These are phyloP conservation scores for Chrysophaeum taylorii DNA, from an alignment of 352 stramenopile genomes.

Conservation along the genomic window DNA sequence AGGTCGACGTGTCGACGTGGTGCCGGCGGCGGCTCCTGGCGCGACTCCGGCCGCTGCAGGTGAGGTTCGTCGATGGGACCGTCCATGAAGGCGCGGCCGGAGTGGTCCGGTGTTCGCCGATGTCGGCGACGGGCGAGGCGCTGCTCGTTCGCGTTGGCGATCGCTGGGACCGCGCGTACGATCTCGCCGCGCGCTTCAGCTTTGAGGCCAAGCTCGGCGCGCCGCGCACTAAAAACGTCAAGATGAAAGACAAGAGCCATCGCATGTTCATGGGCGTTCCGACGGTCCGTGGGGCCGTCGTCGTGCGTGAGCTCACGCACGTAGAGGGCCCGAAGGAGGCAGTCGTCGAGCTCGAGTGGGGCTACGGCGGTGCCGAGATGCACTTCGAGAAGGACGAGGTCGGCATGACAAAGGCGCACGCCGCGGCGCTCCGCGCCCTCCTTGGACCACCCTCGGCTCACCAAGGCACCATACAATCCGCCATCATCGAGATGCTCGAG, in stretches of 20 bases:
- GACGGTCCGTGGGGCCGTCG: slow-evolving; percentile 1
- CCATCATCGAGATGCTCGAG: background rate
- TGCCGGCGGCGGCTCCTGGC: background rate
- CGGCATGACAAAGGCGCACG: background rate
- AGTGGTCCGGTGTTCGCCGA: background rate
- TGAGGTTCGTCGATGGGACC: background rate
- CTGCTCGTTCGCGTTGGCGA: background rate
- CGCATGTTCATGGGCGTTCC: slow-evolving; percentile 9
- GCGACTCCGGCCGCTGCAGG: background rate
- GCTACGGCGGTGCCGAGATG: background rate
- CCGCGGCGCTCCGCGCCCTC: background rate
- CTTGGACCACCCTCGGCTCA: too few relatives aligned
- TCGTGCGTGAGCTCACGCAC: slow-evolving; percentile 9
- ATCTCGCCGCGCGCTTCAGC: background rate
- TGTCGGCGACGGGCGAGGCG: background rate
- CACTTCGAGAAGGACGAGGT: slow-evolving; percentile 10
- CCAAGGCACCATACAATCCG: too few relatives aligned
- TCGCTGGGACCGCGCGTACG: background rate
- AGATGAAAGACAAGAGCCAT: background rate
- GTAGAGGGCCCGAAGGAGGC: background rate
- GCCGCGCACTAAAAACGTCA: slow-evolving; percentile 3
- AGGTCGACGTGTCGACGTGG: slow-evolving; percentile 3
- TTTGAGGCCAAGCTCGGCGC: slow-evolving; percentile 1
- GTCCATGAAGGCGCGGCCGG: background rate
- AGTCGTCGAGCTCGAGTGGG: background rate